Base-by-base conservation (phyloP, 2,329 filamentous ascomycete species). In the Alternaria brassicae region DNA sequence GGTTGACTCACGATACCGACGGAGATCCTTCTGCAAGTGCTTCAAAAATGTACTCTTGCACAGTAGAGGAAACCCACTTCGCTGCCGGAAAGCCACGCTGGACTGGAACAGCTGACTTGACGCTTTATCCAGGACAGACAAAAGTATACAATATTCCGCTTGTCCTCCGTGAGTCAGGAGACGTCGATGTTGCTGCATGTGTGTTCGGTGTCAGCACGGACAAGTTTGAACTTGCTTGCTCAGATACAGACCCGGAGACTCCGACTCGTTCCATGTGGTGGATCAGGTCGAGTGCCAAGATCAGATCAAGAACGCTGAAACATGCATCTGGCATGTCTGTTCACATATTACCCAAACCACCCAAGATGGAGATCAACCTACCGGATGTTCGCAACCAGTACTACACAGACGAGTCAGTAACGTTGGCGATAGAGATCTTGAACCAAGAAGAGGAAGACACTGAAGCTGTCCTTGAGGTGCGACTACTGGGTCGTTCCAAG, bases 391-490 rank as follows among this genome's bases (percentile, higher is more conserved):
- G 84, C 56, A 84, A 87, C 12, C 89, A 93, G 54, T 96, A 94
- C 76, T 98, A 97, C 73, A 91, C 91, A 1, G 90, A 96, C 69
- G 95, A 99, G 79, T 77, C 81, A 0, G 86, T 97, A 27, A 81
- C 81, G 6, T 76, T 98, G 21, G 80, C 84, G 0, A 82, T 98
- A 37, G 86, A 89, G 41, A 80, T 97, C 3, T 72, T 88, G 56
- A 99, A 99, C 67, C 88, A 88, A 48, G 95, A 99, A 80, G 91
- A 92, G 5, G 89, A 92, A 61, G 86, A 90, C 15, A 90, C 91
- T 0, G 85, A 87, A 61, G 88, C 91, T 21, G 89, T 87, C 57
- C 79, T 96, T 7, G 88, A 93, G 63, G 83, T 91, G 19, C 82
- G 86, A 42, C 76, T 96, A 3, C 83, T 89, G 40, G 91, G 91